phyloP scores from a whole-genome alignment of 164 flowering plant genomes.

The Chimonanthus salicifolius region DNA sequence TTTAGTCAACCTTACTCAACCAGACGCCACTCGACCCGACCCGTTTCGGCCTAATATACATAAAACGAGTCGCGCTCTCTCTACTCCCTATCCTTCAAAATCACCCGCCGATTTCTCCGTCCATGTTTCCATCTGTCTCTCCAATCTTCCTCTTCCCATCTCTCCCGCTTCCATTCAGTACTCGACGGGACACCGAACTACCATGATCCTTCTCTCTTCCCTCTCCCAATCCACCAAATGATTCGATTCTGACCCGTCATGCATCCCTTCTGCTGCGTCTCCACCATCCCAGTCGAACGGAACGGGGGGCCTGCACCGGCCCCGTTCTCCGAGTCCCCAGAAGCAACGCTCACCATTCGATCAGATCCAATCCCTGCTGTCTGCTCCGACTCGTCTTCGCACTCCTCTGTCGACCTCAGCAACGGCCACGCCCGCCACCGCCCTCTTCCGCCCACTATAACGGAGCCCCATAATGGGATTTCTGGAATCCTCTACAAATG shows the following conservation, averaged over 20 bases:
- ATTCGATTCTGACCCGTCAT: slow-evolving; percentile 10
- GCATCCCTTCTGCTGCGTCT: slow-evolving; percentile 36
- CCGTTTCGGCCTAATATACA: too few species aligned
- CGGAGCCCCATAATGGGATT: slow-evolving; percentile 44
- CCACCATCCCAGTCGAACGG: slow-evolving; percentile 15
- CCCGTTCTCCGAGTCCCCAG: slow-evolving; percentile 4
- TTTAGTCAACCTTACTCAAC: too few species aligned
- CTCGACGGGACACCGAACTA: not conserved
- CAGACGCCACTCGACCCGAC: too few species aligned
- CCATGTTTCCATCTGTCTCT: not conserved
- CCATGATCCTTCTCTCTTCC: not conserved
- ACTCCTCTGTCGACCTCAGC: not conserved
- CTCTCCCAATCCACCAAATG: not conserved
- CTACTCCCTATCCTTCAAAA: not conserved
- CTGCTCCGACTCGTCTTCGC: not conserved
- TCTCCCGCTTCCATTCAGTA: not conserved
- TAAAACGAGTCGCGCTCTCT: not conserved
- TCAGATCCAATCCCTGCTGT: not conserved
- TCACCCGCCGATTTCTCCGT: slow-evolving; percentile 1
- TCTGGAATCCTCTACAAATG: slow-evolving; percentile 77
- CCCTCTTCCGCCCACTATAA: not conserved
- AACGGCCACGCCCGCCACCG: slow-evolving; percentile 1
- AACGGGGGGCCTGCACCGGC: slow-evolving; percentile 1
- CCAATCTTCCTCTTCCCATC: not conserved
- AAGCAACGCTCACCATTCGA: slow-evolving; percentile 6